These are phyloP conservation scores for Penstemon davidsonii DNA, from an alignment of 257 asterid species.

Conservation along the genomic window DNA sequence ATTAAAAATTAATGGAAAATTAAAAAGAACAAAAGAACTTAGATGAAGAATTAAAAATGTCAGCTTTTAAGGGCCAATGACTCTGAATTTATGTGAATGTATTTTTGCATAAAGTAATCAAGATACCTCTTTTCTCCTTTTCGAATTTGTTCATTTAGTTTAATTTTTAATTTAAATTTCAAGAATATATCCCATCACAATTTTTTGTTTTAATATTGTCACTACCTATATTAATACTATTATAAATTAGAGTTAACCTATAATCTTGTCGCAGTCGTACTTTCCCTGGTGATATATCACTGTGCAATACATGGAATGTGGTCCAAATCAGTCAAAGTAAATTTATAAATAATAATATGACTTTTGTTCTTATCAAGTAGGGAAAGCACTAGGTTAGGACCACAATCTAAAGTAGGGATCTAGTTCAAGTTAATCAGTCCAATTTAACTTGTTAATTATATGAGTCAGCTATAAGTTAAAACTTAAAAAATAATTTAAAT, in stretches of 20 bases:
- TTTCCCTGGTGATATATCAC: constrained; percentile 13
- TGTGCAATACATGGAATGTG: constrained; percentile 36
- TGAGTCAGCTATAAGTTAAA: neutral
- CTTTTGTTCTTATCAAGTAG: constrained; percentile 32
- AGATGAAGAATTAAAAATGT: constrained; percentile 27
- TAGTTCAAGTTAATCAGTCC: constrained; percentile 22
- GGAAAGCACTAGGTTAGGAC: constrained; percentile 41
- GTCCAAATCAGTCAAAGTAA: constrained; percentile 25
- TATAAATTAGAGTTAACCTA: constrained; percentile 22
- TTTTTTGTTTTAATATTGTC: constrained; percentile 18
- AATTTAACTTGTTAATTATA: neutral
- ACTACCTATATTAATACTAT: constrained; percentile 24
- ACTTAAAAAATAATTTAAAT: too few relatives aligned
- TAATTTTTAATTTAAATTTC: constrained; percentile 12
- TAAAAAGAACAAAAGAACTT: neutral
- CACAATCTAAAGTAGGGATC: constrained; percentile 37
- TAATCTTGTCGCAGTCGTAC: constrained; percentile 13
- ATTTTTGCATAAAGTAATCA: constrained; percentile 24
- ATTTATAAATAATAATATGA: constrained; percentile 18
- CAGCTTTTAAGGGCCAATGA: constrained; percentile 38
- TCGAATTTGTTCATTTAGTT: constrained; percentile 21
- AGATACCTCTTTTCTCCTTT: constrained; percentile 25
- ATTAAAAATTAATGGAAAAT: neutral
- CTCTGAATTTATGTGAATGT: constrained; percentile 25
- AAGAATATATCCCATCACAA: constrained; percentile 34